These are phyloP conservation scores for Lentithecium fluviatile DNA, from an alignment of 495 filamentous ascomycete genomes.

Conservation along the genomic window DNA sequence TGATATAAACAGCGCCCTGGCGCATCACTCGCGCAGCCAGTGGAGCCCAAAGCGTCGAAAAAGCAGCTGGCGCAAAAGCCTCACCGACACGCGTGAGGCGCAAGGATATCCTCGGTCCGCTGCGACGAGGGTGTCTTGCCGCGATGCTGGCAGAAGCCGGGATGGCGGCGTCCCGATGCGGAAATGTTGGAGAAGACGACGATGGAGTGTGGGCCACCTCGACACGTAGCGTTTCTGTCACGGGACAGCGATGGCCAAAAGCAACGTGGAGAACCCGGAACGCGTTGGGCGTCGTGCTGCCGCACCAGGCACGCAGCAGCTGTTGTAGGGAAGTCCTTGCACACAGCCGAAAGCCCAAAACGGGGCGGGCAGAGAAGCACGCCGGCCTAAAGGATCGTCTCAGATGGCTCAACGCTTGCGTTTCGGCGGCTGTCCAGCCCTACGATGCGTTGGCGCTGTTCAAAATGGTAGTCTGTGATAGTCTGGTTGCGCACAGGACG, in stretches of 20 bases:
- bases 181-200: conserved; percentile 27
- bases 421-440: conserved; percentile 13
- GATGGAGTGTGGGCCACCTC: conserved; percentile 15
- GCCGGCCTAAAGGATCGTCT: conserved; percentile 26
- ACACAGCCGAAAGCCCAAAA: conserved; percentile 6
- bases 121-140: conserved; percentile 32
- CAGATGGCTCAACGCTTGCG: conserved; percentile 24
- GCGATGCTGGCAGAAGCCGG: conserved; percentile 20
- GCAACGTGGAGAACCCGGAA: conserved; percentile 18
- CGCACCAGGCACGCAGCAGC: conserved; percentile 5
- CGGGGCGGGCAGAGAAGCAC: conserved; percentile 10
- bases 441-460: conserved; percentile 12
- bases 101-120: conserved; percentile 33
- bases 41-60: conserved; percentile 26
- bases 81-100: conserved; percentile 31
- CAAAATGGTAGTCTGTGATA: conserved; percentile 4
- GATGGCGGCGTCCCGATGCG: conserved; percentile 25
- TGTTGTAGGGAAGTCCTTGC: conserved; percentile 26
- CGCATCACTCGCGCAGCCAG: conserved; percentile 29
- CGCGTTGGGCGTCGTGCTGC: neutral
- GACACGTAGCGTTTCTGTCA: conserved; percentile 29
- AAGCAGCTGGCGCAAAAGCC: conserved; percentile 28
- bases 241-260: conserved; percentile 11
- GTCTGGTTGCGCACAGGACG: conserved; percentile 25
- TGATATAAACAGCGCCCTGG: conserved; percentile 31